Percentiles rank a stretch among this genome's conserved stretches.
phyloP scores from a whole-genome alignment of 495 filamentous ascomycete genomes.

The Lasiosphaeris hirsuta region DNA sequence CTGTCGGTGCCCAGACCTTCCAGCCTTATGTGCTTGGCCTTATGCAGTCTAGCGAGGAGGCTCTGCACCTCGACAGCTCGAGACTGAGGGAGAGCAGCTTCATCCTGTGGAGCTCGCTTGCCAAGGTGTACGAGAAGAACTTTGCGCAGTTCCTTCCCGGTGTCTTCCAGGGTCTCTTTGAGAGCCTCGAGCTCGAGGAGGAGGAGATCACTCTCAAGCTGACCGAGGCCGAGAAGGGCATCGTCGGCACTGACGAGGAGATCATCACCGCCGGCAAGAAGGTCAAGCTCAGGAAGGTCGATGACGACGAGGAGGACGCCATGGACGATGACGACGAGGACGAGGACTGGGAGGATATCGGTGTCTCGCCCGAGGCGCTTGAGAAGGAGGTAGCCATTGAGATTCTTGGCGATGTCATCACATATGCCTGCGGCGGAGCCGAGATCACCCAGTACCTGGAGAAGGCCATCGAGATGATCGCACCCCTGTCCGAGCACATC shows the following conservation, averaged over 20 bases:
- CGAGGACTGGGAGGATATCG: slow-evolving; percentile 77
- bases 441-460: slow-evolving; percentile 76
- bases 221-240: slow-evolving; percentile 71
- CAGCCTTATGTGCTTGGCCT: slow-evolving; percentile 84
- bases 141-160: slow-evolving; percentile 83
- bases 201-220: slow-evolving; percentile 77
- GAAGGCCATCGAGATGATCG: slow-evolving; percentile 78
- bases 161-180: slow-evolving; percentile 79
- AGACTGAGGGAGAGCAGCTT: slow-evolving; percentile 92
- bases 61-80: slow-evolving; percentile 82
- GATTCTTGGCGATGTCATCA: slow-evolving; percentile 88
- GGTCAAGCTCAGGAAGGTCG: slow-evolving; percentile 65
- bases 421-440: slow-evolving; percentile 70
- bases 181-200: slow-evolving; percentile 86
- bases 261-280: slow-evolving; percentile 78
- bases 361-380: slow-evolving; percentile 80
- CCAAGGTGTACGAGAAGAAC: slow-evolving; percentile 89
- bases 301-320: slow-evolving; percentile 57
- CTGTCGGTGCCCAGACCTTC: slow-evolving; percentile 83
- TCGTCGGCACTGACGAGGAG: slow-evolving; percentile 60
- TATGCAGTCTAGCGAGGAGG: slow-evolving; percentile 89
- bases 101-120: slow-evolving; percentile 90
- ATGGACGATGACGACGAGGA: slow-evolving; percentile 70
- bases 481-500: slow-evolving; percentile 75
- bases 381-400: slow-evolving; percentile 98